These are phyloP conservation scores for Talaromyces sp. DNA, from an alignment of 2,329 filamentous ascomycete genomes.

Conservation along the genomic window DNA sequence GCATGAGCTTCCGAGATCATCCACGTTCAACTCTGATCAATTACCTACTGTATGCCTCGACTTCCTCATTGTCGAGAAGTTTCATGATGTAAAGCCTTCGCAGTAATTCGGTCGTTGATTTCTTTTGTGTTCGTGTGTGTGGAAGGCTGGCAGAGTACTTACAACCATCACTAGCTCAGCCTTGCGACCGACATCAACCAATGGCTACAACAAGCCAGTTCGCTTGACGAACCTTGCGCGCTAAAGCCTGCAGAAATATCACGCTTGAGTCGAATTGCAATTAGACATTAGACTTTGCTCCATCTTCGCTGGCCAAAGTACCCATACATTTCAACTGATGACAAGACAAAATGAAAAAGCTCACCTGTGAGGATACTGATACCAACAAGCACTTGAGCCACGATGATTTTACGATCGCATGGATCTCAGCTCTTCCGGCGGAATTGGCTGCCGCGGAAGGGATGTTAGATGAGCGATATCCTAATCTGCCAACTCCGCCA, in stretches of 20 bases:
- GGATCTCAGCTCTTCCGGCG: slow-evolving; percentile 17
- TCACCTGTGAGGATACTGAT: neutral
- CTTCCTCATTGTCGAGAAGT: too few species aligned
- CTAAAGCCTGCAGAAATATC: neutral
- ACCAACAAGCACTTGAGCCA: neutral
- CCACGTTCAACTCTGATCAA: too few species aligned
- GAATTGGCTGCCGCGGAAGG: slow-evolving; percentile 16
- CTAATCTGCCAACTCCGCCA: neutral
- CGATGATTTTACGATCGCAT: slow-evolving; percentile 16
- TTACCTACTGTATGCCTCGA: too few species aligned
- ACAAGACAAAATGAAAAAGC: neutral
- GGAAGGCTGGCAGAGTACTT: neutral
- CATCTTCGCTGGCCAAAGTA: neutral
- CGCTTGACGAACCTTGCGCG: neutral
- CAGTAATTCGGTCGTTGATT: too few species aligned
- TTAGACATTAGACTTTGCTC: neutral
- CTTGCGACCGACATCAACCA: neutral
- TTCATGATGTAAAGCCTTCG: too few species aligned
- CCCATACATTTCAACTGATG: neutral
- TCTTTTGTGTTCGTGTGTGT: too few species aligned
- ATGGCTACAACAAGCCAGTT: neutral
- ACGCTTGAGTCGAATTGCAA: neutral
- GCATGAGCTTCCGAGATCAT: too few species aligned
- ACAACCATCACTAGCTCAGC: neutral
- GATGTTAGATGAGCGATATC: slow-evolving; percentile 17